Percentiles rank a stretch among this genome's conserved stretches.
Conservation (phyloP, 768 basidiomycete species). For the Pleurotus pulmonarius region DNA sequence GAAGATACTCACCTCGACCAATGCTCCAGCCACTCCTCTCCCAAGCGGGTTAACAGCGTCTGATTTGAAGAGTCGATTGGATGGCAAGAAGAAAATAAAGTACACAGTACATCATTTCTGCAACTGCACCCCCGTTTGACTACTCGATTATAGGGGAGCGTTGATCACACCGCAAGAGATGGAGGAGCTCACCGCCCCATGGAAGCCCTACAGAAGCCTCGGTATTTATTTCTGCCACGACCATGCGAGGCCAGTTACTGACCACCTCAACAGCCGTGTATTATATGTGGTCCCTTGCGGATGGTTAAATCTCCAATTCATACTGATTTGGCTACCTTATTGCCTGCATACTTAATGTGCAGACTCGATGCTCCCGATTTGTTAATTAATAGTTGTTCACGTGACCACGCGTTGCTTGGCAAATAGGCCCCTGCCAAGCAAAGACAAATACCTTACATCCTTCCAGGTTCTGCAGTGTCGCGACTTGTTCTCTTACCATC, state of each 20-base stretch:
- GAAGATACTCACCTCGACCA: slow-evolving; percentile 41
- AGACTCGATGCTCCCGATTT: too few species aligned
- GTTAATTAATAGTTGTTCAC: neutral
- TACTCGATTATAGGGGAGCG: slow-evolving; percentile 45
- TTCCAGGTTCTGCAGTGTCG: neutral
- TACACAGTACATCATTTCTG: slow-evolving; percentile 27
- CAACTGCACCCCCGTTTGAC: neutral
- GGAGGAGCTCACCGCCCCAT: slow-evolving; percentile 68
- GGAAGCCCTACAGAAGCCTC: slow-evolving; percentile 81
- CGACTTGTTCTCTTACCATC: too few species aligned
- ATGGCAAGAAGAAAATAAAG: slow-evolving; percentile 73
- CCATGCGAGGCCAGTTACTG: neutral
- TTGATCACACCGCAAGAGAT: slow-evolving; percentile 80
- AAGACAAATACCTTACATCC: neutral
- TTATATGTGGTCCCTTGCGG: slow-evolving; percentile 84
- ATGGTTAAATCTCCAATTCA: slow-evolving; percentile 19
- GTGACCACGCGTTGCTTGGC: neutral
- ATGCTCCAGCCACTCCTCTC: slow-evolving; percentile 29
- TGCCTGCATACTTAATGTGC: neutral
- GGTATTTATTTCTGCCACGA: slow-evolving; percentile 38
- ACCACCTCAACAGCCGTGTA: slow-evolving; percentile 52
- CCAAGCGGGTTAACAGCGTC: slow-evolving; percentile 59
- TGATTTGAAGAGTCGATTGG: slow-evolving; percentile 54
- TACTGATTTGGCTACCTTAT: neutral
- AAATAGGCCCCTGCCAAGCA: neutral